A percentile compares a stretch with the other conserved stretches of the same genome.
Conservation (phyloP, 768 basidiomycete genomes). For the Mycena vulgaris region DNA sequence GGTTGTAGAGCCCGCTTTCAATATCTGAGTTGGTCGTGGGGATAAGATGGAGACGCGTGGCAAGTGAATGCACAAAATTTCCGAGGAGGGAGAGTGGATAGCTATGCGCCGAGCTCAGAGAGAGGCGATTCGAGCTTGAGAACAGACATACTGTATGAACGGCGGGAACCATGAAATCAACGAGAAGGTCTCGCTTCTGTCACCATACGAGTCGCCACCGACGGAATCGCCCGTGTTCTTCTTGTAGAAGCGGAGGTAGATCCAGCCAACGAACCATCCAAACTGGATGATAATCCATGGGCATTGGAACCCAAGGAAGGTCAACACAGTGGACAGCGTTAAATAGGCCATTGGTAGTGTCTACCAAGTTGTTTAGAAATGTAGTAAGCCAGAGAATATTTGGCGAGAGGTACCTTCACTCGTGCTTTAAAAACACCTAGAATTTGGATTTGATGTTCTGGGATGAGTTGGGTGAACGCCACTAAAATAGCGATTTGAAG, state of each 20-base stretch:
- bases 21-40: constrained; percentile 75
- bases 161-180: constrained; percentile 98
- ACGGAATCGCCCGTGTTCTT: constrained; percentile 78
- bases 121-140: not conserved
- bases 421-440: constrained; percentile 87
- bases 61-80: constrained; percentile 77
- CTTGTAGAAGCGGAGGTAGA: constrained; percentile 98
- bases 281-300: constrained; percentile 97
- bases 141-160: constrained; percentile 83
- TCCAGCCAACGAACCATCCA: constrained; percentile 98
- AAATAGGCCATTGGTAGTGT: constrained; percentile 95
- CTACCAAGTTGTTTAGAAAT: constrained; percentile 57
- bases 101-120: constrained; percentile 56
- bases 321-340: constrained; percentile 89
- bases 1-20: constrained; percentile 80
- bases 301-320: constrained; percentile 86
- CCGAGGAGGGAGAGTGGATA: constrained; percentile 79
- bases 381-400: not conserved
- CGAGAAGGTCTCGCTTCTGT: constrained; percentile 96
- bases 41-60: constrained; percentile 82
- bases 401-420: constrained; percentile 79
- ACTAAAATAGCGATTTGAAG: constrained; percentile 92
- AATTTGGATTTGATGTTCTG: constrained; percentile 97
- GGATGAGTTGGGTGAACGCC: constrained; percentile 97
- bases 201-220: constrained; percentile 86